phyloP scores from a whole-genome alignment of 2,329 filamentous ascomycete species.

The Alternaria gansuensis region DNA sequence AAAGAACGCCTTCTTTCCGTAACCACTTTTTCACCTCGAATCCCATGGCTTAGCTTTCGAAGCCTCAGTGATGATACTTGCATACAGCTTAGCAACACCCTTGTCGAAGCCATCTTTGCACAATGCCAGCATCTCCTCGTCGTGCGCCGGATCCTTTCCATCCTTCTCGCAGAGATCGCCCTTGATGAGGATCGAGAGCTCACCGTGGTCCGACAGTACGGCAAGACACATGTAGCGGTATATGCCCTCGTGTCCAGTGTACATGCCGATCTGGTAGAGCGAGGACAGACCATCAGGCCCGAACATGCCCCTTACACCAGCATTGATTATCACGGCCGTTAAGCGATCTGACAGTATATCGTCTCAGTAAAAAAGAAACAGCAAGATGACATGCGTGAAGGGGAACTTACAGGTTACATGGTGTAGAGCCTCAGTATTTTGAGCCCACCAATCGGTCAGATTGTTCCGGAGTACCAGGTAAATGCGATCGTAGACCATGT shows the following conservation, averaged over 20 bases:
- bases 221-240: slow-evolving; percentile 21
- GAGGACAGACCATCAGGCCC: slow-evolving; percentile 15
- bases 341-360: background rate
- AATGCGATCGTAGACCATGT: slow-evolving; percentile 11
- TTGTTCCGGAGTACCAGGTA: slow-evolving; percentile 3
- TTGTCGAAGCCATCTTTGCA: slow-evolving; percentile 16
- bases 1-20: background rate
- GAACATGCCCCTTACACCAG: slow-evolving; percentile 7
- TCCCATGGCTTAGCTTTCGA: too few species aligned
- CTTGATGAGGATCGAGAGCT: slow-evolving; percentile 10
- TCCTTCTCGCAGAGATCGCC: slow-evolving; percentile 9
- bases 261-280: slow-evolving; percentile 15
- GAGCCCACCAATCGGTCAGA: slow-evolving; percentile 1
- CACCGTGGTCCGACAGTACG: background rate
- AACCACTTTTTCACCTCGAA: too few species aligned
- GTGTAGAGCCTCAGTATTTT: background rate
- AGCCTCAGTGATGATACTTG: background rate
- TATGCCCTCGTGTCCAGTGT: slow-evolving; percentile 15
- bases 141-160: slow-evolving; percentile 12
- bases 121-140: slow-evolving; percentile 9
- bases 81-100: background rate
- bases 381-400: background rate
- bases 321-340: background rate
- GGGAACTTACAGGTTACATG: slow-evolving; percentile 5
- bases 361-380: background rate